Base-by-base conservation (phyloP, 1,284 basidiomycete species). In the Wolfiporia cocos region DNA sequence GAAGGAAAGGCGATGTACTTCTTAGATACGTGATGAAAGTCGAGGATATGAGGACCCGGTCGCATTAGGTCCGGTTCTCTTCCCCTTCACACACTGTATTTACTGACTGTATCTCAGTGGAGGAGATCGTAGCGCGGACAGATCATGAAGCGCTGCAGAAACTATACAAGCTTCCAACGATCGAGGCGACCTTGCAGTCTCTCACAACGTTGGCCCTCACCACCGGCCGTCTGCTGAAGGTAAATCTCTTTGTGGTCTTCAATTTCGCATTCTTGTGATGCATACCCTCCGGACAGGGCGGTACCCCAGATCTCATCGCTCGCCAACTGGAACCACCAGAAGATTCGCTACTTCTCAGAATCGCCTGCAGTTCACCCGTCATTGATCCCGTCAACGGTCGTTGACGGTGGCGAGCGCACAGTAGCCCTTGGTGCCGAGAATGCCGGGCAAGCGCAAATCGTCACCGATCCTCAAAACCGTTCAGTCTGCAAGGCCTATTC, bases 291-390 rank as follows among this genome's bases (percentile, higher is more conserved):
- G n/a, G n/a, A n/a, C 48, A 88, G 81, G 94, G 94, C 23, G 95
- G 94, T 42, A 86, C 92, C 2, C 93, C 95, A 0, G 93, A 98
- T 63, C 63, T 95, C 15, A 79, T 87, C 35, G 75, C 84, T 99
- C 3, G 79, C 76, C 36, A 94, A 99, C 61, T 98, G 95, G 94
- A 98, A 98, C 58, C 81, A 90, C 49, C 92, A 97, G 56, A 93
- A 92, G 58, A 97, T 98, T 20, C 85, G 87, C 0, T 98, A 92
- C 66, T 88, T 76, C 65, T 90, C 91, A 1, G 62, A 70, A 1
- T 90, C 93, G 2, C 94, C 95, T 0, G 58, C 68, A 2, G 60
- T 89, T 2, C 91, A 92, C 57, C 80, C 85, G 0, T 90, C 88
- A 2, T 73, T 76, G 20, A 69, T 85, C 46, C 86, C 78, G 18